Conservation (phyloP, 2,329 filamentous ascomycete species). For the Davidsoniella australis region DNA sequence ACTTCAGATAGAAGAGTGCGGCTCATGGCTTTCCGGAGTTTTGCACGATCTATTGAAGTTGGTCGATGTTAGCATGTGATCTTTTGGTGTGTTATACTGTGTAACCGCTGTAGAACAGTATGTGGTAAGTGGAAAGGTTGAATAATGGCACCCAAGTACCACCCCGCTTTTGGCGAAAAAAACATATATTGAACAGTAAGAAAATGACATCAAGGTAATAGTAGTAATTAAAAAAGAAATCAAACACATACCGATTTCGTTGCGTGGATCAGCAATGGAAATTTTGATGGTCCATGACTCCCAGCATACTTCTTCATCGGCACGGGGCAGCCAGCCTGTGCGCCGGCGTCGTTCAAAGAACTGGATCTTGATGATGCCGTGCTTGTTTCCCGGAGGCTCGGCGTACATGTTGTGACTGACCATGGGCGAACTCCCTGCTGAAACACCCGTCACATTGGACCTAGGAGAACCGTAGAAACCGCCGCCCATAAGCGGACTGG, state of each 20-base stretch:
- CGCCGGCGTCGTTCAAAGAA: constrained; percentile 87
- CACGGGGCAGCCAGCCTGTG: constrained; percentile 62
- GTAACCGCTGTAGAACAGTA: not conserved
- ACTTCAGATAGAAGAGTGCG: constrained; percentile 73
- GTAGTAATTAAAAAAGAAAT: not conserved
- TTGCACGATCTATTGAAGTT: constrained; percentile 50
- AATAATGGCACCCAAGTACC: too few species aligned
- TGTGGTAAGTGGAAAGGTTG: not conserved
- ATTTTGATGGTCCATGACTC: constrained; percentile 90
- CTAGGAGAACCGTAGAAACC: constrained; percentile 1
- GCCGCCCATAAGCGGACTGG: not conserved
- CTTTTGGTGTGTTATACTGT: not conserved
- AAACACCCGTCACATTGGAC: constrained; percentile 6
- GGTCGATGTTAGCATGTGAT: not conserved
- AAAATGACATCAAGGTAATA: not conserved
- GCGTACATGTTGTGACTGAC: constrained; percentile 7
- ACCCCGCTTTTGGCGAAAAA: too few species aligned
- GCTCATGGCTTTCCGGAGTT: constrained; percentile 81
- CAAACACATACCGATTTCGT: constrained; percentile 55
- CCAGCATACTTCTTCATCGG: constrained; percentile 91
- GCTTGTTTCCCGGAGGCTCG: constrained; percentile 33
- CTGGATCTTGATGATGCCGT: constrained; percentile 69
- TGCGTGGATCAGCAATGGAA: constrained; percentile 76
- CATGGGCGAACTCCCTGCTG: constrained; percentile 6
- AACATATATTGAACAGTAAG: not conserved